Percentiles rank a stretch among this genome's conserved stretches.
phyloP scores from a whole-genome alignment of 164 flowering plant species.

The Annona squamosa region DNA sequence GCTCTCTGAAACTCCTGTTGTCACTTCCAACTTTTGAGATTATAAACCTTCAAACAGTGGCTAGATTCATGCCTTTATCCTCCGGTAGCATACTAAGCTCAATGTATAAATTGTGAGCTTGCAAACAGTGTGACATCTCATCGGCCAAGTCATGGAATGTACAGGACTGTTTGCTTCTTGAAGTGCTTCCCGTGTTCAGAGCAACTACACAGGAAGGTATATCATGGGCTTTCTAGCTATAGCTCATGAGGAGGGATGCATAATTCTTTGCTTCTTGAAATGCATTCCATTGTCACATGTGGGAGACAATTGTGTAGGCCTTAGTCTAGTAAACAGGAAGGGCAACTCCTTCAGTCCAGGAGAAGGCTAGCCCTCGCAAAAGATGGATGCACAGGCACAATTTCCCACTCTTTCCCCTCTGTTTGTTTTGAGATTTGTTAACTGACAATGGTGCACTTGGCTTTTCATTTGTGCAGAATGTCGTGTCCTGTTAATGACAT shows the following conservation, averaged over 20 bases:
- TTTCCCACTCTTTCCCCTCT: background rate
- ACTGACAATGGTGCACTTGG: background rate
- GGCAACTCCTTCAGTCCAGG: background rate
- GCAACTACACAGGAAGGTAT: background rate
- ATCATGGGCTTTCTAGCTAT: background rate
- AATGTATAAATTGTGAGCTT: too few relatives aligned
- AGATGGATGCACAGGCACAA: background rate
- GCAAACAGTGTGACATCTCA: too few relatives aligned
- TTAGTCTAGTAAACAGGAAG: background rate
- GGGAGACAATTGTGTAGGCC: background rate
- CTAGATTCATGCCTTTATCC: too few relatives aligned
- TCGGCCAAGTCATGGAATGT: too few relatives aligned
- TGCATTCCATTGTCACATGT: background rate
- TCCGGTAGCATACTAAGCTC: too few relatives aligned
- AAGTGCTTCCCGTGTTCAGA: too few relatives aligned
- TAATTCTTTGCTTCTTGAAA: background rate
- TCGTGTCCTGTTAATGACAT: constrained; percentile 37
- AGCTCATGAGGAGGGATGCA: background rate
- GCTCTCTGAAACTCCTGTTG: too few relatives aligned
- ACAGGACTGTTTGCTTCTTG: too few relatives aligned
- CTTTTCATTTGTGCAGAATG: constrained; percentile 37
- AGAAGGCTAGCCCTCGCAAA: background rate
- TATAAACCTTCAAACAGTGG: too few relatives aligned
- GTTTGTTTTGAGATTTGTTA: background rate
- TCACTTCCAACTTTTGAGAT: too few relatives aligned